phyloP scores from a whole-genome alignment of 2,329 filamentous ascomycete genomes.

The Xenosphaeropsis pyriputrescens region DNA sequence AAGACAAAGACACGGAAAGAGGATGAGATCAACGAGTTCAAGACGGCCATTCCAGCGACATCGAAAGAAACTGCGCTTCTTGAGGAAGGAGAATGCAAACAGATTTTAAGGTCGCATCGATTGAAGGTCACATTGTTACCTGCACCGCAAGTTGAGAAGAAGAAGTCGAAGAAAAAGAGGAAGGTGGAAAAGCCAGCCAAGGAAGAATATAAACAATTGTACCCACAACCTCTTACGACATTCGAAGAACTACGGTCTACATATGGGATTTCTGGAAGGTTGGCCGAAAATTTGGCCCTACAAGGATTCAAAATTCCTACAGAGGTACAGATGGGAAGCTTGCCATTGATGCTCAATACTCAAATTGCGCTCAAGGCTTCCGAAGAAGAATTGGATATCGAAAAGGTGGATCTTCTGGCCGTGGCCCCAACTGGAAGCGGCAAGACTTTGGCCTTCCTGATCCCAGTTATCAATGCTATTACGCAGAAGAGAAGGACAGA shows the following conservation, averaged over 20 bases:
- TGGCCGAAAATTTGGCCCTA: slow-evolving; percentile 66
- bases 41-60: not conserved
- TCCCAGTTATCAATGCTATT: slow-evolving; percentile 71
- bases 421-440: slow-evolving; percentile 93
- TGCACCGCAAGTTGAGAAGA: slow-evolving; percentile 25
- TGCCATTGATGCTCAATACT: slow-evolving; percentile 61
- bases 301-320: slow-evolving; percentile 83
- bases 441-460: slow-evolving; percentile 86
- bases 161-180: slow-evolving; percentile 42
- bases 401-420: slow-evolving; percentile 59
- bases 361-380: slow-evolving; percentile 29
- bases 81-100: slow-evolving; percentile 57
- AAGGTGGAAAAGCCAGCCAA: slow-evolving; percentile 28
- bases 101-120: slow-evolving; percentile 64
- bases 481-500: slow-evolving; percentile 32
- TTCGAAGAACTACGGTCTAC: slow-evolving; percentile 58
- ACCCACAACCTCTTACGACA: slow-evolving; percentile 63
- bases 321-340: slow-evolving; percentile 77
- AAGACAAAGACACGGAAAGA: slow-evolving; percentile 7
- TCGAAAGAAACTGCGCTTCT: slow-evolving; percentile 22
- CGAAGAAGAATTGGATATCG: slow-evolving; percentile 13
- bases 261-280: slow-evolving; percentile 58
- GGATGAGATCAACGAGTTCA: slow-evolving; percentile 2
- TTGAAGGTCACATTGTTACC: slow-evolving; percentile 73
- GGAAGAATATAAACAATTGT: slow-evolving; percentile 45